These are phyloP conservation scores for Sugiyamaella valdiviana DNA, from an alignment of 805 yeast species.

Conservation along the genomic window DNA sequence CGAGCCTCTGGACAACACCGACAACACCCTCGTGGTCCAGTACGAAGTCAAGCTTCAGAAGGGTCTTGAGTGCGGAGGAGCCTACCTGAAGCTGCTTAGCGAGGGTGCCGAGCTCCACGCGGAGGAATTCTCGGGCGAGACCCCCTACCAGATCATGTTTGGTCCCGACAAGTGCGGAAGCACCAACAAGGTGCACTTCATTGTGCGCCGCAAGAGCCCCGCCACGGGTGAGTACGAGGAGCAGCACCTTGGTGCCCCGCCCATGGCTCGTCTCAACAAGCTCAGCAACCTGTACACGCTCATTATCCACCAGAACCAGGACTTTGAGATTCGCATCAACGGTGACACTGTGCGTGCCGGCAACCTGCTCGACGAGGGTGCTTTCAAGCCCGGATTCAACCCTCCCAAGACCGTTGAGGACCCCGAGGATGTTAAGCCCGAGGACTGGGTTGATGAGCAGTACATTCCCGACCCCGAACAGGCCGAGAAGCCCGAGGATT, in stretches of 20 bases:
- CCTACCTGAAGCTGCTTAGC: slow-evolving; percentile 70
- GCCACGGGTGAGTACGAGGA: slow-evolving; percentile 54
- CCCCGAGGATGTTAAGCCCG: slow-evolving; percentile 57
- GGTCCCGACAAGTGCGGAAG: slow-evolving; percentile 92
- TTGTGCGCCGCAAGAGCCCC: slow-evolving; percentile 55
- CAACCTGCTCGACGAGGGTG: slow-evolving; percentile 47
- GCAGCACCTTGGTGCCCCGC: slow-evolving; percentile 61
- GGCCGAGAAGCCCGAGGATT: slow-evolving; percentile 68
- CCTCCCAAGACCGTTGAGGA: slow-evolving; percentile 63
- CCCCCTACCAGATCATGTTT: slow-evolving; percentile 83
- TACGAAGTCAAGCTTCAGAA: slow-evolving; percentile 83
- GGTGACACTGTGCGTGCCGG: slow-evolving; percentile 73
- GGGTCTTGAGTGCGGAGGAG: slow-evolving; percentile 81
- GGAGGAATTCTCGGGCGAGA: slow-evolving; percentile 50
- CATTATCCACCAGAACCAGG: slow-evolving; percentile 56
- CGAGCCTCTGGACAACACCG: slow-evolving; percentile 50
- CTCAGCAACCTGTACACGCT: slow-evolving; percentile 66
- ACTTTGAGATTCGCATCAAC: slow-evolving; percentile 74
- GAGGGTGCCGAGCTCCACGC: slow-evolving; percentile 34
- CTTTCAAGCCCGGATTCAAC: slow-evolving; percentile 58
- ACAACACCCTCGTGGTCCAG: slow-evolving; percentile 70
- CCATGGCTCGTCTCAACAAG: slow-evolving; percentile 54
- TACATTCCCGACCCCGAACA: slow-evolving; percentile 61
- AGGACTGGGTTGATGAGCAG: slow-evolving; percentile 71
- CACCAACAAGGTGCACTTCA: slow-evolving; percentile 73